Conservation (phyloP, 306 rosid species). For the Cyamopsis tetragonoloba region DNA sequence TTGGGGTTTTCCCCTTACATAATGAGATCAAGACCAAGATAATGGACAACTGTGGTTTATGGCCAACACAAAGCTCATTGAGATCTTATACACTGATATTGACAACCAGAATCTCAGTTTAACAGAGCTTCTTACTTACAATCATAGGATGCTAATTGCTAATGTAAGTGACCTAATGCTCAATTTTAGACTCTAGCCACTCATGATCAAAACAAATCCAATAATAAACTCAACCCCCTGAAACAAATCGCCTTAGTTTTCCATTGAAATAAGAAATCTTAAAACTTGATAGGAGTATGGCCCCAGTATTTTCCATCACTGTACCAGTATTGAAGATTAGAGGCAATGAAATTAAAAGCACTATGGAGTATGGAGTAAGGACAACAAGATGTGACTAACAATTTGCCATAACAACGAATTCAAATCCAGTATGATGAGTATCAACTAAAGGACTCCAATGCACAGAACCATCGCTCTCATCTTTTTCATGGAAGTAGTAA, state of each 20-base stretch:
- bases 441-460: background rate
- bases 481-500: background rate
- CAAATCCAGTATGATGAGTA: background rate
- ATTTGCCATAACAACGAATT: no score
- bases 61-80: background rate
- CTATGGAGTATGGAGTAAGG: no score
- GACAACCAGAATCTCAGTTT: background rate
- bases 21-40: background rate
- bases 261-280: background rate
- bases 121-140: background rate
- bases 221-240: background rate
- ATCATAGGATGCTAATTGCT: constrained; percentile 2
- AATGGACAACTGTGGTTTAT: background rate
- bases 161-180: background rate
- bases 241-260: background rate
- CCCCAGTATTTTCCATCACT: background rate
- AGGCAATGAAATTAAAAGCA: no score
- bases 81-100: background rate
- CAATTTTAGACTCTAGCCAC: background rate
- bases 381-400: no score
- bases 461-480: constrained; percentile 1
- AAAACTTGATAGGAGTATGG: background rate
- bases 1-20: background rate
- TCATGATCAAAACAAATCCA: background rate
- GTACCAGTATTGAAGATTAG: background rate